These are phyloP conservation scores for Botrytis hyacinthi DNA, from an alignment of 2,329 filamentous ascomycete genomes.

Conservation along the genomic window DNA sequence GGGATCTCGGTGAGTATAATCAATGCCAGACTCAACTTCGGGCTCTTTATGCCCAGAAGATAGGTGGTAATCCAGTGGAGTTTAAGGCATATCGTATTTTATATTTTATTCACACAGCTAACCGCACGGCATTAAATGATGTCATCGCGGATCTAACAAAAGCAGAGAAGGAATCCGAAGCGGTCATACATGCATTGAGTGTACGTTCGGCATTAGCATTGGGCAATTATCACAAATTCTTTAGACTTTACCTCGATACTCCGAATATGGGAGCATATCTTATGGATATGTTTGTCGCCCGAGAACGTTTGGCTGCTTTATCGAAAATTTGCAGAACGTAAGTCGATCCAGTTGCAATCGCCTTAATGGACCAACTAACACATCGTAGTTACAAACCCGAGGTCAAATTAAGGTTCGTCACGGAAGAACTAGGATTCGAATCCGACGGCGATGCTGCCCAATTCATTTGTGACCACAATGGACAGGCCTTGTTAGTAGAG, in stretches of 20 bases:
- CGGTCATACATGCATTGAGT: constrained; percentile 86
- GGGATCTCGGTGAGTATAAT: constrained; percentile 99
- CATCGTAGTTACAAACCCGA: constrained; percentile 80
- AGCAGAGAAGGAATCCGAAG: constrained; percentile 83
- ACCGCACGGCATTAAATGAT: constrained; percentile 97
- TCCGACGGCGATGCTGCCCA: constrained; percentile 86
- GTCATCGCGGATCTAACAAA: constrained; percentile 97
- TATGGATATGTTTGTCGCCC: constrained; percentile 98
- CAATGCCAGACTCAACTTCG: constrained; percentile 98
- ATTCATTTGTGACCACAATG: constrained; percentile 81
- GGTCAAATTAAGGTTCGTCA: constrained; percentile 85
- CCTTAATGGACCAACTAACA: constrained; percentile 46
- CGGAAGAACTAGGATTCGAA: constrained; percentile 94
- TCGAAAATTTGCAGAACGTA: constrained; percentile 94
- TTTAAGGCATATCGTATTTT: constrained; percentile 99
- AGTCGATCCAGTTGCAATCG: constrained; percentile 44
- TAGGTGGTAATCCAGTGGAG: constrained; percentile 88
- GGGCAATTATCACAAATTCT: constrained; percentile 97
- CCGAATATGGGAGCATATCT: constrained; percentile 97
- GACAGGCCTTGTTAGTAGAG: constrained; percentile 74
- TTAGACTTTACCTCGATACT: constrained; percentile 90
- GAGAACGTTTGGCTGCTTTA: constrained; percentile 87
- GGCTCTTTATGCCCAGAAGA: constrained; percentile 80
- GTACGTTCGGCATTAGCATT: constrained; percentile 89
- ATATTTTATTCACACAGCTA: constrained; percentile 99